Base-by-base conservation (phyloP, 2,329 filamentous ascomycete genomes). In the Neonectria ditissima region DNA sequence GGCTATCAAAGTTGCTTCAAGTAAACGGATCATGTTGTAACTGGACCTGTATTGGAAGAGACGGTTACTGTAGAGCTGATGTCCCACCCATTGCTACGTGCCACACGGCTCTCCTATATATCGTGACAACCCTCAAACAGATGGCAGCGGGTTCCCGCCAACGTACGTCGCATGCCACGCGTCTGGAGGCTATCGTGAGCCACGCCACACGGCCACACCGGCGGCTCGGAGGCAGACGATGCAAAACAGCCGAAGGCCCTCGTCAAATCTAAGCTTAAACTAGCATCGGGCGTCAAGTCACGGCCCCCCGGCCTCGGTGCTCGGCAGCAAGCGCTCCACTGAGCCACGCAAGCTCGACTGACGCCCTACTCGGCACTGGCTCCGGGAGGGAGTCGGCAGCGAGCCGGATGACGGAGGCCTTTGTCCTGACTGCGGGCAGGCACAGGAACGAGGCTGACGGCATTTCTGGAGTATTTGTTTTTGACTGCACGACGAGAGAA, bases 1-100 rank as follows among this genome's bases (percentile, higher is more conserved):
- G 14, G 60, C 55, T 16, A 59, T 47, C 3, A 44, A 10, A 14
- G 66, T 24, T 20, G 55, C 45, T 26, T 50, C 52, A 16, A 55
- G 11, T 18, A 52, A 52, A 20, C 34, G 39, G 24, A 58, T 52
- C 55, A 58, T 58, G n/a, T 24, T 41, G 6, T 10, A 13, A 9
- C 4, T 16, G 43, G 20, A 16, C 3, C 26, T 26, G 2, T 47
- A 13, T 16, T 1, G 43, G 6, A 5, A 11, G n/a, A 10, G n/a
- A 41, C 20, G 37, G 4, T 20, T 18, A n/a, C 37, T 20, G 11
- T 10, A 14, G 20, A 30, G 39, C 10, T 9, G 18, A 16, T 41
- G 37, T 20, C 11, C 37, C 20, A 41, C n/a, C 8, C 2, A 20
- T 11, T 41, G 9, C 37, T 41, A 41, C 7, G n/a, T 18, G 8